Evolutionary conservation across 2,329 filamentous ascomycete species (phyloP).

Genomic region (Talaromyces sp.): DNA sequence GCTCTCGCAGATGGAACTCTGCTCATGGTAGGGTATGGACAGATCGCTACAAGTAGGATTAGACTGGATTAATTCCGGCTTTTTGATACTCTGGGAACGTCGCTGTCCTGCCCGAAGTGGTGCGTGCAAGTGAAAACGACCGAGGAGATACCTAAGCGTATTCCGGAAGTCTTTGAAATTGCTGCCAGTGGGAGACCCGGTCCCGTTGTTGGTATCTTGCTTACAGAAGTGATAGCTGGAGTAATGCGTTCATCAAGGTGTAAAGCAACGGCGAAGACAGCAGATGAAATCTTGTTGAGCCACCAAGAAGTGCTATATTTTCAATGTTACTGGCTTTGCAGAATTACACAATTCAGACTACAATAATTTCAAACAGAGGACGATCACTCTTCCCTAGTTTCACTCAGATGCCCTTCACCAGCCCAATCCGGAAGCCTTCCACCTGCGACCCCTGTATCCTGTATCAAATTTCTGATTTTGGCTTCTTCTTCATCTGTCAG

Average conservation of each 20-base stretch:
- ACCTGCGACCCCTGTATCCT: constrained; percentile 8
- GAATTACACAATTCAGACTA: too few species aligned
- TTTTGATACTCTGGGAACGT: background rate
- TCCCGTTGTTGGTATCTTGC: background rate
- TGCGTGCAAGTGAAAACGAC: background rate
- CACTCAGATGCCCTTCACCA: background rate
- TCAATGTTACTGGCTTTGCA: too few species aligned
- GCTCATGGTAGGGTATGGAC: background rate
- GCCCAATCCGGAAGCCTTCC: background rate
- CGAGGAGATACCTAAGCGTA: background rate
- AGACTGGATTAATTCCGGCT: background rate
- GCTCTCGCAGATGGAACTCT: background rate
- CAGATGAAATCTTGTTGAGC: too few species aligned
- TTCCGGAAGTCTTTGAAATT: background rate
- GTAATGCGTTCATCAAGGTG: background rate
- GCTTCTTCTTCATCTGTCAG: constrained; percentile 9
- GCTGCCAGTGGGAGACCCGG: background rate
- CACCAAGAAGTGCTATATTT: too few species aligned
- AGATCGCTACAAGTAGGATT: background rate
- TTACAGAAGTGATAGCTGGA: background rate
- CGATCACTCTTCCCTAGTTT: constrained; percentile 8
- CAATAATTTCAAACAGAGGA: too few species aligned
- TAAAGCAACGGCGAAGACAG: background rate
- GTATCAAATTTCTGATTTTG: constrained; percentile 5
- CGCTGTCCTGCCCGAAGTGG: background rate